Evolutionary conservation across 23 red algal genomes (phyloP).

Genomic region (Gracilariopsis chorda): DNA sequence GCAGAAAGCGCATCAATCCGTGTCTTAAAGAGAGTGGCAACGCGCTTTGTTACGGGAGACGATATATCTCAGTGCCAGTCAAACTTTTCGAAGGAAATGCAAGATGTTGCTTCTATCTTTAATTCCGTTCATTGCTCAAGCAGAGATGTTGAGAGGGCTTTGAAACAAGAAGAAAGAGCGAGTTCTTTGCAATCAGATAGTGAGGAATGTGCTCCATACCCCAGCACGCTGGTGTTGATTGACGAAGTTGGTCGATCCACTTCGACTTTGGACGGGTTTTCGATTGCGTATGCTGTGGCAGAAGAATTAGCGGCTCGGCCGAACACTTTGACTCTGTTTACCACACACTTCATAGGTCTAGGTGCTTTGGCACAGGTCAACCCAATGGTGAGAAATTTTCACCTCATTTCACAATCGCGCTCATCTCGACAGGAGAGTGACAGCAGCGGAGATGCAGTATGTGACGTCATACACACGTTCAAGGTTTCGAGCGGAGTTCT

Average conservation of each 20-base stretch:
- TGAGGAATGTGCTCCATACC: neutral
- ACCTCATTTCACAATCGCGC: constrained; percentile 17
- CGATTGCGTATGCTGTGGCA: constrained; percentile 71
- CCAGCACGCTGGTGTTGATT: constrained; percentile 65
- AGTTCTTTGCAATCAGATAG: neutral
- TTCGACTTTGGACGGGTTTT: constrained; percentile 77
- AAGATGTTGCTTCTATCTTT: constrained; percentile 65
- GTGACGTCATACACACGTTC: constrained; percentile 34
- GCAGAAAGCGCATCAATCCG: constrained; percentile 76
- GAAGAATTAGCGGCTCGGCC: constrained; percentile 64
- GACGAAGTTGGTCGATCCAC: constrained; percentile 90
- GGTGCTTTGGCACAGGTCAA: constrained; percentile 38
- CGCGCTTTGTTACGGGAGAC: constrained; percentile 49
- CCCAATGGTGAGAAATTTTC: constrained; percentile 47
- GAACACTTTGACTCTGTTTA: constrained; percentile 59
- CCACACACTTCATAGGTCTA: constrained; percentile 79
- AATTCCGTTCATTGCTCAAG: constrained; percentile 3
- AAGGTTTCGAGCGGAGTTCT: constrained; percentile 37
- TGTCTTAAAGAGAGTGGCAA: constrained; percentile 39
- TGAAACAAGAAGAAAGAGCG: neutral
- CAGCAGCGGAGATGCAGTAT: neutral
- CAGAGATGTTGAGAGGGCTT: constrained; percentile 1
- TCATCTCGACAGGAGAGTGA: neutral
- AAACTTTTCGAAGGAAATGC: constrained; percentile 87
- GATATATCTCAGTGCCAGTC: constrained; percentile 60